These are phyloP conservation scores for Trametes pubescens DNA, from an alignment of 1,284 basidiomycete genomes.

Conservation along the genomic window DNA sequence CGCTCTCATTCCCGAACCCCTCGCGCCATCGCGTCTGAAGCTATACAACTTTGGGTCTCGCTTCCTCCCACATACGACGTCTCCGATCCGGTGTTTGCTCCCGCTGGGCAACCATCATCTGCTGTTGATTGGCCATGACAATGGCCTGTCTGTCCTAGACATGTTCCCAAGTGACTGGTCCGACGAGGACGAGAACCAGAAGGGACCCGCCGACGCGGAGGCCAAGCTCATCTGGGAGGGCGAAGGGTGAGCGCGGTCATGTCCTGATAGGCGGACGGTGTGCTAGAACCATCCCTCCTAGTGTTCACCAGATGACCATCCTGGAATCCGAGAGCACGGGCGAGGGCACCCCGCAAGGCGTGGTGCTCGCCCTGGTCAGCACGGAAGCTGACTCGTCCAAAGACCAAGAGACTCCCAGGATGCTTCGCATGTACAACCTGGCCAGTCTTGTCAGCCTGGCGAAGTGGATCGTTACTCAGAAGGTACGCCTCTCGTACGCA, in stretches of 20 bases:
- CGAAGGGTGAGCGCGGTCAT: slow-evolving; percentile 63
- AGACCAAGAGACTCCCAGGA: slow-evolving; percentile 60
- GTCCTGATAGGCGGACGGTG: background rate
- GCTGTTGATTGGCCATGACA: slow-evolving; percentile 77
- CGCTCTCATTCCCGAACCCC: slow-evolving; percentile 57
- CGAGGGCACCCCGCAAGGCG: slow-evolving; percentile 71
- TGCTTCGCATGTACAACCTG: slow-evolving; percentile 82
- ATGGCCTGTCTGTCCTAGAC: slow-evolving; percentile 79
- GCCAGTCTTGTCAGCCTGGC: slow-evolving; percentile 75
- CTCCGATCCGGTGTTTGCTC: slow-evolving; percentile 74
- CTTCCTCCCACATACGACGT: slow-evolving; percentile 80
- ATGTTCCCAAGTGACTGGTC: slow-evolving; percentile 76
- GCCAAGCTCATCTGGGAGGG: slow-evolving; percentile 74
- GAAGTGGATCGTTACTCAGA: slow-evolving; percentile 73
- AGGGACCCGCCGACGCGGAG: slow-evolving; percentile 74
- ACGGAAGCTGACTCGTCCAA: slow-evolving; percentile 58
- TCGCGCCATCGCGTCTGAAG: slow-evolving; percentile 68
- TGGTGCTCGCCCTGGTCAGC: slow-evolving; percentile 76
- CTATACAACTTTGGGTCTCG: slow-evolving; percentile 82
- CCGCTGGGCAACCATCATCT: slow-evolving; percentile 70
- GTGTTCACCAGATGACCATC: slow-evolving; percentile 78
- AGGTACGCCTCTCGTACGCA: slow-evolving; percentile 49
- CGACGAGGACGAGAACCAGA: slow-evolving; percentile 55
- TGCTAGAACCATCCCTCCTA: slow-evolving; percentile 41
- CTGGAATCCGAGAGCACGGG: slow-evolving; percentile 71